These are phyloP conservation scores for Vigna reflexopilosa DNA, from an alignment of 306 rosid genomes.

Conservation along the genomic window DNA sequence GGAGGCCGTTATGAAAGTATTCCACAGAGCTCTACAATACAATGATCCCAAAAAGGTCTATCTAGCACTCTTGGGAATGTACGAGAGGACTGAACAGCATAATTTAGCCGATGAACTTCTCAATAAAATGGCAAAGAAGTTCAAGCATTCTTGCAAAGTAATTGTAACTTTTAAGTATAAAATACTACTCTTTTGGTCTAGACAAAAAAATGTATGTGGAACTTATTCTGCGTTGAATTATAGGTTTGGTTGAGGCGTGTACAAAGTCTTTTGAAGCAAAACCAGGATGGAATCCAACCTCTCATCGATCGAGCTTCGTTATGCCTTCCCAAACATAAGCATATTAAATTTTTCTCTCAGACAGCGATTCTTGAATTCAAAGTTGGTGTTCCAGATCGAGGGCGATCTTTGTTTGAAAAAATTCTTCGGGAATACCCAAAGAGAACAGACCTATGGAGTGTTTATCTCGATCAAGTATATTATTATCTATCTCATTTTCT, in stretches of 20 bases:
- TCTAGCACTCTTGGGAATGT: slow-evolving; percentile 86
- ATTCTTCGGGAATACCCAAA: slow-evolving; percentile 80
- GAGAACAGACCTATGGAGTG: slow-evolving; percentile 90
- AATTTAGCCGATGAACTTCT: slow-evolving; percentile 77
- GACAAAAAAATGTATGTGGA: not conserved
- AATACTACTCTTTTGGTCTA: slow-evolving; percentile 17
- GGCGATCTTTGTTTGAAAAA: slow-evolving; percentile 89
- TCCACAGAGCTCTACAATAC: slow-evolving; percentile 79
- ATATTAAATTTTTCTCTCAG: slow-evolving; percentile 80
- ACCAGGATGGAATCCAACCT: slow-evolving; percentile 67
- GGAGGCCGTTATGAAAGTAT: slow-evolving; percentile 84
- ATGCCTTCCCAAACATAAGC: slow-evolving; percentile 81
- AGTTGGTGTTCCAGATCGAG: slow-evolving; percentile 83
- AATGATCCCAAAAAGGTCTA: slow-evolving; percentile 81
- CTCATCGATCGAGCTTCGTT: slow-evolving; percentile 62
- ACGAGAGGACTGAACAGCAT: slow-evolving; percentile 81
- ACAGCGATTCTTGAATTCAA: slow-evolving; percentile 90
- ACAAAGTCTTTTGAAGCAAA: slow-evolving; percentile 62
- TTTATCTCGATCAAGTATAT: slow-evolving; percentile 94
- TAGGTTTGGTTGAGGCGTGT: slow-evolving; percentile 91
- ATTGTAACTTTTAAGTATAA: slow-evolving; percentile 19
- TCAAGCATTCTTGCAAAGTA: slow-evolving; percentile 96
- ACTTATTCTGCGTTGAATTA: slow-evolving; percentile 41
- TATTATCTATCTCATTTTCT: not conserved
- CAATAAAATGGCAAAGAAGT: slow-evolving; percentile 81